Evolutionary conservation across 2,329 filamentous ascomycete genomes (phyloP).

Genomic region (Cytospora piceae): DNA sequence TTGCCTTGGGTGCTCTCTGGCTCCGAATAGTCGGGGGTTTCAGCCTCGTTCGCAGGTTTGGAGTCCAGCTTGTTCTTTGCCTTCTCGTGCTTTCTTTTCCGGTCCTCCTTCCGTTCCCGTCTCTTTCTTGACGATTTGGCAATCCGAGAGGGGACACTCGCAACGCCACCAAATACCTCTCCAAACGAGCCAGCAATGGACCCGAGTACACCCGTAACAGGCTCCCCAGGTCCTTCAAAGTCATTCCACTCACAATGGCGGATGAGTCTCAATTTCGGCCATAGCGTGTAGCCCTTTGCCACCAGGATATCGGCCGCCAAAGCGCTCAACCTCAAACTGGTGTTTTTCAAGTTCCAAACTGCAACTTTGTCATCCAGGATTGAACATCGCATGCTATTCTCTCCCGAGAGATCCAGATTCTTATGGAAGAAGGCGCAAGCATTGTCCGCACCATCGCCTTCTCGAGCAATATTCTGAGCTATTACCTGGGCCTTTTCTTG

Average conservation of each 20-base stretch:
- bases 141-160: conserved; percentile 64
- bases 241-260: conserved; percentile 76
- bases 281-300: conserved; percentile 62
- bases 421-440: conserved; percentile 70
- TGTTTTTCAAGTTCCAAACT: conserved; percentile 67
- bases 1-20: conserved; percentile 15
- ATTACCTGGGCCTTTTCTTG: conserved; percentile 60
- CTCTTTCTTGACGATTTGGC: conserved; percentile 61
- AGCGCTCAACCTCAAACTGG: conserved; percentile 62
- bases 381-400: conserved; percentile 65
- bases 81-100: conserved; percentile 30
- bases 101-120: conserved; percentile 47
- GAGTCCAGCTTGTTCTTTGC: conserved; percentile 12
- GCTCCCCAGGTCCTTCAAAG: conserved; percentile 75
- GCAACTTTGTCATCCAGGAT: conserved; percentile 66
- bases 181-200: conserved; percentile 63
- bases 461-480: conserved; percentile 61
- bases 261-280: conserved; percentile 65
- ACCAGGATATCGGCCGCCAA: conserved; percentile 69
- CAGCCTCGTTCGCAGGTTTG: conserved; percentile 7
- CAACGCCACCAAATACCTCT: conserved; percentile 64
- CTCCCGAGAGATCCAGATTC: conserved; percentile 56
- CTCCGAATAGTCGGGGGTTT: not conserved
- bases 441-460: conserved; percentile 71
- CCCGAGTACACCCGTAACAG: conserved; percentile 67